Conservation (phyloP, 495 filamentous ascomycete genomes). For the Cercophora scortea region DNA sequence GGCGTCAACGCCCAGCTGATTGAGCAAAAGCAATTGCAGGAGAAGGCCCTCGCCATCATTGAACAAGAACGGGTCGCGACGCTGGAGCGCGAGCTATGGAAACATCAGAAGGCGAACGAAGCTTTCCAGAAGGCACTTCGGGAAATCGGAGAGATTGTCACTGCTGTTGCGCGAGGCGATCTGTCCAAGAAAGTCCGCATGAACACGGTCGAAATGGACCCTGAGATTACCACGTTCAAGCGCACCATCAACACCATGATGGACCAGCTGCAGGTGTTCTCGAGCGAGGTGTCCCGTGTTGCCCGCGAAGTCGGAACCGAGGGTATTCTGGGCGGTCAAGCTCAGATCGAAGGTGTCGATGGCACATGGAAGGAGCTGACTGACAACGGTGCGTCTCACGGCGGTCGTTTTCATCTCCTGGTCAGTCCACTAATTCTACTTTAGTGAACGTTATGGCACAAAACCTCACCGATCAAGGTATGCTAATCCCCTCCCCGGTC, state of each 20-base stretch:
- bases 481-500: neutral
- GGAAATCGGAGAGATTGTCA: constrained; percentile 96
- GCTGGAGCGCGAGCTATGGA: constrained; percentile 85
- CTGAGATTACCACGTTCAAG: constrained; percentile 99
- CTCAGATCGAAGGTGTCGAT: constrained; percentile 87
- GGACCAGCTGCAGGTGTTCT: constrained; percentile 95
- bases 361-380: constrained; percentile 98
- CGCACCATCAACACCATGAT: constrained; percentile 98
- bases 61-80: constrained; percentile 47
- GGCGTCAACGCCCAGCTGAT: constrained; percentile 60
- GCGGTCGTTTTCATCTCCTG: neutral
- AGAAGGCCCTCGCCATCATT: constrained; percentile 48
- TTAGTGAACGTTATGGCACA: constrained; percentile 96
- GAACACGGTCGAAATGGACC: constrained; percentile 95
- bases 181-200: constrained; percentile 97
- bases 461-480: constrained; percentile 53
- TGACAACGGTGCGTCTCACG: constrained; percentile 61
- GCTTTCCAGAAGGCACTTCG: constrained; percentile 95
- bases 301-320: constrained; percentile 97
- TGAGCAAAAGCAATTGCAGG: constrained; percentile 57
- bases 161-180: constrained; percentile 90
- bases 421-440: constrained; percentile 10
- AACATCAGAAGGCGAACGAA: constrained; percentile 96
- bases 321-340: constrained; percentile 93
- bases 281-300: constrained; percentile 92